These are phyloP conservation scores for Debaryomyces fabryi DNA, from an alignment of 1,139 yeast genomes.

Conservation along the genomic window DNA sequence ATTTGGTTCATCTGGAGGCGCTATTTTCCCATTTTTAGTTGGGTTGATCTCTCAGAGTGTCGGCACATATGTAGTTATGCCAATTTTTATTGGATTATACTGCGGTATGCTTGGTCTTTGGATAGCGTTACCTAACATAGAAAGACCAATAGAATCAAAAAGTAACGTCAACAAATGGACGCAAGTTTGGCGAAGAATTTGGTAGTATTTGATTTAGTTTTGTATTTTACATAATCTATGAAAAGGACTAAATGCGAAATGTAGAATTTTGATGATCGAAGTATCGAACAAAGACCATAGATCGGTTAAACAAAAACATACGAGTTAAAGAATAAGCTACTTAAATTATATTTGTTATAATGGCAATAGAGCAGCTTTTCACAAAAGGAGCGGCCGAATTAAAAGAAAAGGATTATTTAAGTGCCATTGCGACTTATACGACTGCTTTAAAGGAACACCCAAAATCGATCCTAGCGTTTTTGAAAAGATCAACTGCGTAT, in stretches of 20 bases:
- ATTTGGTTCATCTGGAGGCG: slow-evolving; percentile 65
- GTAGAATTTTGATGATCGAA: slow-evolving; percentile 3
- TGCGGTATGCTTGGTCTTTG: slow-evolving; percentile 42
- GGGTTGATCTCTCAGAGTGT: slow-evolving; percentile 54
- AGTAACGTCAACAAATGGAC: not conserved
- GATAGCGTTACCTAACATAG: slow-evolving; percentile 48
- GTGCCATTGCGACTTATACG: slow-evolving; percentile 36
- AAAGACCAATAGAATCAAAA: slow-evolving; percentile 16
- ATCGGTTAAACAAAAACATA: not conserved
- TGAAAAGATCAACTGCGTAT: slow-evolving; percentile 59
- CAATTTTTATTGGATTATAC: slow-evolving; percentile 48
- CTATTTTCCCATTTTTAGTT: slow-evolving; percentile 57
- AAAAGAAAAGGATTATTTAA: slow-evolving; percentile 35
- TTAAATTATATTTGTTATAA: slow-evolving; percentile 13
- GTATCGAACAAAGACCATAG: not conserved
- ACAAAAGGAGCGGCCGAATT: slow-evolving; percentile 38
- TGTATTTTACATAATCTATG: not conserved
- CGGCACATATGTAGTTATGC: slow-evolving; percentile 60
- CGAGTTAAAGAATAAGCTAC: not conserved
- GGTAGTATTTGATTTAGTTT: not conserved
- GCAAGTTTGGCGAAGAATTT: not conserved
- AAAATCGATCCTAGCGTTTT: slow-evolving; percentile 51
- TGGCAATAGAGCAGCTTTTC: slow-evolving; percentile 46
- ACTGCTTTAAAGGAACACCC: slow-evolving; percentile 43
- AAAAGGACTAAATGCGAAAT: not conserved